Evolutionary conservation across 2,329 filamentous ascomycete genomes (phyloP), one percentile per base, ranked within the genome.

Genomic region (Fusarium coicis): DNA sequence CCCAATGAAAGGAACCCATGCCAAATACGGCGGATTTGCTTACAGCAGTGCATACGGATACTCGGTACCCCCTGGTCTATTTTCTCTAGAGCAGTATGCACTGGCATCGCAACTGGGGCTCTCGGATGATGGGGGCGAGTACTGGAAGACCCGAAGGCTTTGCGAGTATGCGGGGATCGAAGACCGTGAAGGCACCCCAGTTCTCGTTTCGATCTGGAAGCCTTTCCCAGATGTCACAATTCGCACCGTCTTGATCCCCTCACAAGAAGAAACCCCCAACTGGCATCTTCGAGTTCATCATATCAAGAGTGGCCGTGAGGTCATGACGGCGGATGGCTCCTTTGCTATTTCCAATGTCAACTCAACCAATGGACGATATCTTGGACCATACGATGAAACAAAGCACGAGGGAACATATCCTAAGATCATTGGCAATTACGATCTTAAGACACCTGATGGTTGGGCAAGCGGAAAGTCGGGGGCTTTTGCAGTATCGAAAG

Each of bases 1-100:
- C 79, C 91, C 93, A 1, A 91, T 95, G 85, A 93, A 93, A 81
- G 93, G 92, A 60, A 93, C 93, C 0, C 93, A 95, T 80, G 92
- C 93, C 69, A 95, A 95, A 78, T 95, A 95, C 80, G 93, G 93
- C 52, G 88, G 90, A 67, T 95, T 95, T 78, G 92, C 92, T 10
- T 95, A 95, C 82, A 93, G 90, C 77, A 91, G 91, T 58, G 89
- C 91, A 1, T 95, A 93, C 79, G 92, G 87, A 26, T 95, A 95
- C 82, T 93, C 91, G 0, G 93, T 95, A 0, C 92, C 93, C 0
- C 93, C 93, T 0, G 93, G 93, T 0, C 87, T 90, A 23, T 93
- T 94, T 80, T 91, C 91, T 2, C 87, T 95, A 3, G 92, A 94
- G 79, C 93, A 94, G 77, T 93, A 92, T 78, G 92, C 93, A 0